Evolutionary conservation across 2,329 filamentous ascomycete genomes (phyloP), one percentile per base, ranked within the genome.

Genomic region (Ambrosiella beaveri): DNA sequence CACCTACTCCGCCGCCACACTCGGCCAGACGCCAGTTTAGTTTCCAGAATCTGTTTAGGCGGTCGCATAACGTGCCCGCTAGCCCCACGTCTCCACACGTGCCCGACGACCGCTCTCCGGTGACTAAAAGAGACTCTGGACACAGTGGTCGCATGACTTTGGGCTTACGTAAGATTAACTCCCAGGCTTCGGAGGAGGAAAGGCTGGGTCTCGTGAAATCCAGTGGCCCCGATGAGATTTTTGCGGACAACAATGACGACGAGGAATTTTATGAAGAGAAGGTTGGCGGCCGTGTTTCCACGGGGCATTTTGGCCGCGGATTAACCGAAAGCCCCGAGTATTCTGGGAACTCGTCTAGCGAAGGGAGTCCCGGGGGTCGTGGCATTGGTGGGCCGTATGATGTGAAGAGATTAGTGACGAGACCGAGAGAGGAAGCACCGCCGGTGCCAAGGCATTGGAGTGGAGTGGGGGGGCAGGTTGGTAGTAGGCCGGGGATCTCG

Each of bases 11-110:
- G 1, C 82, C 82, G 3, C 81, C 76, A 2, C 79, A 77, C 57
- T 73, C 73, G 37, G 80, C 85, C 9, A 79, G 74, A 63, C 79
- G 91, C 61, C 88, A 95, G 66, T 98, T 97, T 71, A 94, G 87
- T 15, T 97, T 97, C 74, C 85, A 90, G 63, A 88, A 86, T 63
- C 81, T 95, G 56, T 93, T 96, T 69, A 64, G 67, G 57, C 27
- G 27, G 27, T 27, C 27, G 3, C 27, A 27, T 27, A 27, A 27
- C 3, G 27, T 27, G 27, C 27, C 27, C 27, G 27, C 27, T 27
- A 27, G 27, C 27, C 27, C 27, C 27, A 27, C 27, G 27, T 27
- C 27, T 27, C 27, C 27, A 27, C 27, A 27, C 61, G 66, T 61
- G 66, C 39, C 56, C 63, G 54, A 59, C 19, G 54, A 57, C 0